Percentiles rank a stretch among this genome's conserved stretches.
Conservation (phyloP, 768 basidiomycete species). For the Gloeophyllum trabeum region DNA sequence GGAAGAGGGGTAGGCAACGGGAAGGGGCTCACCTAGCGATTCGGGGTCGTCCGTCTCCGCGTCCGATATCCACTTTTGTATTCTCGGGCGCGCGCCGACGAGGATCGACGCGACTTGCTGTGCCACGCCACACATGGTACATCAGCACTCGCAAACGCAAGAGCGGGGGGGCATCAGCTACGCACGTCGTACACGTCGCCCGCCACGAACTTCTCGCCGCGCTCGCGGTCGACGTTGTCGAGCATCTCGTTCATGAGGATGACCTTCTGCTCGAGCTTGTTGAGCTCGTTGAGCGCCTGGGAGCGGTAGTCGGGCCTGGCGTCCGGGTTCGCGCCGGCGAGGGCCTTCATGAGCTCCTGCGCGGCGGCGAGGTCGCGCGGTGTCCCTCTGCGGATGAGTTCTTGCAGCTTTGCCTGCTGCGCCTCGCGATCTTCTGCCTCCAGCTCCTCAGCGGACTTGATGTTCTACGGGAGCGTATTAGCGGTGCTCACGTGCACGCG, state of each 20-base stretch:
- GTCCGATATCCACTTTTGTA: constrained; percentile 97
- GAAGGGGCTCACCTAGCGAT: constrained; percentile 56
- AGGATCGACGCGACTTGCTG: constrained; percentile 89
- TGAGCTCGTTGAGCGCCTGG: constrained; percentile 83
- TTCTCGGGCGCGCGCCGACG: constrained; percentile 74
- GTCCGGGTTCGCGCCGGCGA: constrained; percentile 93
- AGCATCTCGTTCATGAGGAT: constrained; percentile 95
- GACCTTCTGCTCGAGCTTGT: constrained; percentile 91
- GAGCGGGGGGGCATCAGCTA: constrained; percentile 5
- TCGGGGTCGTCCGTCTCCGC: constrained; percentile 85
- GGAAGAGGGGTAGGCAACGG: background rate
- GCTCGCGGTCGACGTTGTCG: constrained; percentile 69
- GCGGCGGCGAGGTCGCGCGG: constrained; percentile 92
- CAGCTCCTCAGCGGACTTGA: constrained; percentile 93
- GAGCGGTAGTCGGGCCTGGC: constrained; percentile 79
- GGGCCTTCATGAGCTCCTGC: constrained; percentile 92
- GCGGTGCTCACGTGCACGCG: background rate
- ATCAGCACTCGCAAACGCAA: constrained; percentile 1
- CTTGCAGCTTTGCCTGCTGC: constrained; percentile 96
- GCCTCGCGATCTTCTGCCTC: constrained; percentile 93
- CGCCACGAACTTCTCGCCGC: constrained; percentile 68
- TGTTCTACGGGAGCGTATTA: constrained; percentile 35
- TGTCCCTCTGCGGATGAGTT: constrained; percentile 91
- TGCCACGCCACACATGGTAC: background rate
- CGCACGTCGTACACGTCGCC: constrained; percentile 91